Conservation (phyloP, 176 grass and related monocot species). For the Ensete ventricosum region DNA sequence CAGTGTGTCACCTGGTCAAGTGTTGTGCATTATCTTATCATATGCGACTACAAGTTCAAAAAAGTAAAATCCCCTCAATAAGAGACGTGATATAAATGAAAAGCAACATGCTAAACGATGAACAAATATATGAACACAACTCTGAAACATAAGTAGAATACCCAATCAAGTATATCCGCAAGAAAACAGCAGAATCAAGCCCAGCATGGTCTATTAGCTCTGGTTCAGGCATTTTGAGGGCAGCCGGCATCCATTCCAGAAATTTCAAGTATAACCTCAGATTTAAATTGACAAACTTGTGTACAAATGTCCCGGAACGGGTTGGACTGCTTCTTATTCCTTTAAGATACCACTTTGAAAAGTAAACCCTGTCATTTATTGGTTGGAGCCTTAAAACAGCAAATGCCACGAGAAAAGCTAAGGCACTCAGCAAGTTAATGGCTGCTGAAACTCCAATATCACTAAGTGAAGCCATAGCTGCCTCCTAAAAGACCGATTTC, state of each 20-base stretch:
- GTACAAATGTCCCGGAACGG: slow-evolving; percentile 46
- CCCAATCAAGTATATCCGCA: slow-evolving; percentile 95
- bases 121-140: background rate
- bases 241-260: slow-evolving; percentile 89
- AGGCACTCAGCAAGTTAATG: slow-evolving; percentile 74
- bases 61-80: background rate
- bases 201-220: slow-evolving; percentile 95
- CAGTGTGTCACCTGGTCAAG: background rate
- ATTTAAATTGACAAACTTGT: slow-evolving; percentile 95
- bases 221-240: slow-evolving; percentile 93
- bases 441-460: slow-evolving; percentile 80
- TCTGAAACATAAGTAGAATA: slow-evolving; percentile 25
- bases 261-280: slow-evolving; percentile 85
- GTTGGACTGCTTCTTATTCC: slow-evolving; percentile 80
- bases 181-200: slow-evolving; percentile 90
- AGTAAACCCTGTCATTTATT: slow-evolving; percentile 98
- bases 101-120: slow-evolving; percentile 11
- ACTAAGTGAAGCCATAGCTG: slow-evolving; percentile 49
- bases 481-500: slow-evolving; percentile 16
- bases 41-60: no score
- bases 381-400: slow-evolving; percentile 87
- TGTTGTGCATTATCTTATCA: no score
- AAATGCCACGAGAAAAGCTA: slow-evolving; percentile 79
- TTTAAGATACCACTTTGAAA: slow-evolving; percentile 99
- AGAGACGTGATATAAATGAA: background rate